Evolutionary conservation across 2,329 filamentous ascomycete species (phyloP), one percentile per base, ranked within the genome.

Genomic region (Calonectria naviculata): DNA sequence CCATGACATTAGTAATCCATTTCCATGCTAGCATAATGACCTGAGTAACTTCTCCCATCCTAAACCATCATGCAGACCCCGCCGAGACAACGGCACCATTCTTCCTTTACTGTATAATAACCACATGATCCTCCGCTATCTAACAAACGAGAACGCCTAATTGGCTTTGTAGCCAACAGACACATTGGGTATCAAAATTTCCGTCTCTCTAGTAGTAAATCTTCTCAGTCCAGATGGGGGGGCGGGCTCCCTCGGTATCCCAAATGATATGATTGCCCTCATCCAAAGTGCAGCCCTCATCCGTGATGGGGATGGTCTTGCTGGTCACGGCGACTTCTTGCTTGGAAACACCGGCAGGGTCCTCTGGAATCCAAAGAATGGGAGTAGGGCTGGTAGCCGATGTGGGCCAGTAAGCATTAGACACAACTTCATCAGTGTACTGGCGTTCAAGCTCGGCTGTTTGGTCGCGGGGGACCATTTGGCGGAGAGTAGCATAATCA

Each of bases 321-420:
- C 87, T 86, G 0, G 91, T 92, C 74, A 94, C 89, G 46, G 86
- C 85, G 68, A 95, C 87, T 82, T 95, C 94, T 79, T 95, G 93
- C 76, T 85, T 85, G 69, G 90, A 93, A 42, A 96, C 89, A 28
- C 93, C 93, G 29, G 89, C 88, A 1, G 87, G 85, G 79, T 97
- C 94, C 65, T 89, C 87, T 1, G 94, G 94, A 31, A 97, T 91
- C 94, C 94, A 97, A 34, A 97, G 86, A 9, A 91, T 84, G 4
- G 93, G 92, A 0, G 89, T 84, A 46, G 87, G 84, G 62, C 88
- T 85, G 49, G 84, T 89, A 79, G 94, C 90, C 10, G 92, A 89
- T 0, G 94, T 93, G 74, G 94, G 91, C 82, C 88, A 90, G 83
- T 95, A 97, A 0, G 93, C 94, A 65, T 93, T 87, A 9, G 86